phyloP scores from a whole-genome alignment of 805 yeast genomes.

The Barnettozyma wickerhamii region DNA sequence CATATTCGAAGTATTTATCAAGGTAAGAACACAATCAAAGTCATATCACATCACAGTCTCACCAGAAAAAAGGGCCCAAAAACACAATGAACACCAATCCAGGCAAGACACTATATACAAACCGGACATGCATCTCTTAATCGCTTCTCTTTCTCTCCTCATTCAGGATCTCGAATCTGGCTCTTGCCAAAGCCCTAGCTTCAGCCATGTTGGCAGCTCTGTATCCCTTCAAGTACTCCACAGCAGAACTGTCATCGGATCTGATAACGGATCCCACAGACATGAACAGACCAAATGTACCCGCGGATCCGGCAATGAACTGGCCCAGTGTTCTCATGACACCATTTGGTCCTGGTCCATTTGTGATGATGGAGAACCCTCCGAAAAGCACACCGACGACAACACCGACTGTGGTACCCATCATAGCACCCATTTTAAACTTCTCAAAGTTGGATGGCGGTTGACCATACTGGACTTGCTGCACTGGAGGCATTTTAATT shows the following conservation, averaged over 20 bases:
- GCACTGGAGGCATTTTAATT: constrained; percentile 50
- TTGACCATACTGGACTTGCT: constrained; percentile 53
- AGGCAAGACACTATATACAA: too few species aligned
- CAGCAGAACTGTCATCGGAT: constrained; percentile 45
- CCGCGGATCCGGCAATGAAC: constrained; percentile 94
- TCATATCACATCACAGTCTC: constrained; percentile 3
- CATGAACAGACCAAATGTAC: constrained; percentile 95
- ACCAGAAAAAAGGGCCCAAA: too few species aligned
- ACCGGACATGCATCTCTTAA: not conserved
- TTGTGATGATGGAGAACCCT: constrained; percentile 82
- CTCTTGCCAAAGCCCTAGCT: constrained; percentile 38
- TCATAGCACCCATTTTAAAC: constrained; percentile 96
- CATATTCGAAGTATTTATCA: too few species aligned
- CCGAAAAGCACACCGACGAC: constrained; percentile 95
- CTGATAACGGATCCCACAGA: constrained; percentile 90
- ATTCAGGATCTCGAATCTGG: constrained; percentile 31
- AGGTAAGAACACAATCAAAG: too few species aligned
- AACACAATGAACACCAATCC: too few species aligned
- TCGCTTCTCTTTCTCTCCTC: constrained; percentile 22
- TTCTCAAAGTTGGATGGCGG: constrained; percentile 90
- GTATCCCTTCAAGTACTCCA: constrained; percentile 25
- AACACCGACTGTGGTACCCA: constrained; percentile 85
- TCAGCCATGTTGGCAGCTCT: constrained; percentile 37
- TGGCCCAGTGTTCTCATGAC: constrained; percentile 95
- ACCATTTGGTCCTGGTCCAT: constrained; percentile 99